A percentile compares a stretch with the other conserved stretches of the same genome.
phyloP scores from a whole-genome alignment of 257 asterid species.

The Thymus quinquecostatus region DNA sequence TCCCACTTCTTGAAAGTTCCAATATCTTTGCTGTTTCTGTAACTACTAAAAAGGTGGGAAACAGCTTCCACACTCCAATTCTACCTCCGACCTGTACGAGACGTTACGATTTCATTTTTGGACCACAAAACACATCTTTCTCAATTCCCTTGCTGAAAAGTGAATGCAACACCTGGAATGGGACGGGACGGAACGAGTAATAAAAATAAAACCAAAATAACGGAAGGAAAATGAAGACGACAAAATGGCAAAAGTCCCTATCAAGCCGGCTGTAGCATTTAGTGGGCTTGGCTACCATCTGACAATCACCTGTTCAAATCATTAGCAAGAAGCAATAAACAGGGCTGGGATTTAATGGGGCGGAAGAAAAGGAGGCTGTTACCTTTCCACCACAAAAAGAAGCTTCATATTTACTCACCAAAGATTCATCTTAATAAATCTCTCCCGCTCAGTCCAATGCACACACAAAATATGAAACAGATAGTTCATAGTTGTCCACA shows the following conservation, averaged over 20 bases:
- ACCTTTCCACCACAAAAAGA: conserved; percentile 9
- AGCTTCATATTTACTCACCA: conserved; percentile 24
- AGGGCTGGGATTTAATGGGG: neutral
- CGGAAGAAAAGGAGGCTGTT: neutral
- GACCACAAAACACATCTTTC: no score
- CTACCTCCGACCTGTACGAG: no score
- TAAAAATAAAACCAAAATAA: neutral
- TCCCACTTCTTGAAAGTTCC: neutral
- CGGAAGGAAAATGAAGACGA: neutral
- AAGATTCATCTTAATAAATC: conserved; percentile 7
- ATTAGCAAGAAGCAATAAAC: conserved; percentile 27
- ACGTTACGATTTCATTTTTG: no score
- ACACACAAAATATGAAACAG: conserved; percentile 30
- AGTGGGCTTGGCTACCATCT: conserved; percentile 31
- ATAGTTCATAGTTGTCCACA: conserved; percentile 20
- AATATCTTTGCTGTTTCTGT: neutral
- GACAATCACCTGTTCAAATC: conserved; percentile 30
- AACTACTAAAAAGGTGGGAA: neutral
- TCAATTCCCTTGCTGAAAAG: no score
- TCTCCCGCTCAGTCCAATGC: neutral
- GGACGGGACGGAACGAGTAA: no score
- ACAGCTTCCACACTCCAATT: no score
- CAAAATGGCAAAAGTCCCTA: conserved; percentile 24
- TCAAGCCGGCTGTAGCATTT: conserved; percentile 36
- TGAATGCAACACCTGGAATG: no score